These are phyloP conservation scores for Lactifluus subvellereus DNA, from an alignment of 768 basidiomycete genomes.

Conservation along the genomic window DNA sequence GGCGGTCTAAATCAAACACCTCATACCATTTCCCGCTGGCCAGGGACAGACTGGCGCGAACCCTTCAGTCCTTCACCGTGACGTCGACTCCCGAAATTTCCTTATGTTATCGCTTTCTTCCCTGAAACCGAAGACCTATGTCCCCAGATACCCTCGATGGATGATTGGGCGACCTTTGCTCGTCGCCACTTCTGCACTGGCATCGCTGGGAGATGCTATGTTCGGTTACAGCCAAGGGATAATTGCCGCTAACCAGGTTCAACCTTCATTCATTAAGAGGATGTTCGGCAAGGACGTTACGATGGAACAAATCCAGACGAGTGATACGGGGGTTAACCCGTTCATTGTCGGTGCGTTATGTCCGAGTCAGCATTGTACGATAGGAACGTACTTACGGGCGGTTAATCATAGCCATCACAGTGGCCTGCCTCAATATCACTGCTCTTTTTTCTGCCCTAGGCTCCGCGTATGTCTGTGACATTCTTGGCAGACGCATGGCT, in stretches of 20 bases:
- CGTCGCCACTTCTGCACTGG: slow-evolving; percentile 46
- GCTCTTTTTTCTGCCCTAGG: slow-evolving; percentile 42
- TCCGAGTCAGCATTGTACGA: not conserved
- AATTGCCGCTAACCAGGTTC: slow-evolving; percentile 47
- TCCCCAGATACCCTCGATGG: slow-evolving; percentile 46
- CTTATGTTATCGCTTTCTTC: slow-evolving; percentile 21
- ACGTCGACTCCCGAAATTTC: not conserved
- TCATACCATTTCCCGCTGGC: not conserved
- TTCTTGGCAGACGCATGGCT: slow-evolving; percentile 45
- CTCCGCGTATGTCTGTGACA: slow-evolving; percentile 47
- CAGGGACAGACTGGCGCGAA: too few species aligned
- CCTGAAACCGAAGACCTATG: slow-evolving; percentile 37
- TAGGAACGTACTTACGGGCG: not conserved
- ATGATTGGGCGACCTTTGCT: slow-evolving; percentile 46
- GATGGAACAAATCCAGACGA: slow-evolving; percentile 39
- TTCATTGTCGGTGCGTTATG: slow-evolving; percentile 40
- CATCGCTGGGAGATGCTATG: slow-evolving; percentile 53
- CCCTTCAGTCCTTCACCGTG: not conserved
- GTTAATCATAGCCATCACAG: slow-evolving; percentile 38
- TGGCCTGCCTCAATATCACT: slow-evolving; percentile 45
- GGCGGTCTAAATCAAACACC: not conserved
- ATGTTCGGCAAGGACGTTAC: slow-evolving; percentile 46
- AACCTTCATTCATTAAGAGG: slow-evolving; percentile 45
- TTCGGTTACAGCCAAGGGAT: slow-evolving; percentile 52
- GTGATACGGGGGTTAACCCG: slow-evolving; percentile 41